Evolutionary conservation across 805 yeast genomes (phyloP).

Genomic region (Priceomyces castillae): DNA sequence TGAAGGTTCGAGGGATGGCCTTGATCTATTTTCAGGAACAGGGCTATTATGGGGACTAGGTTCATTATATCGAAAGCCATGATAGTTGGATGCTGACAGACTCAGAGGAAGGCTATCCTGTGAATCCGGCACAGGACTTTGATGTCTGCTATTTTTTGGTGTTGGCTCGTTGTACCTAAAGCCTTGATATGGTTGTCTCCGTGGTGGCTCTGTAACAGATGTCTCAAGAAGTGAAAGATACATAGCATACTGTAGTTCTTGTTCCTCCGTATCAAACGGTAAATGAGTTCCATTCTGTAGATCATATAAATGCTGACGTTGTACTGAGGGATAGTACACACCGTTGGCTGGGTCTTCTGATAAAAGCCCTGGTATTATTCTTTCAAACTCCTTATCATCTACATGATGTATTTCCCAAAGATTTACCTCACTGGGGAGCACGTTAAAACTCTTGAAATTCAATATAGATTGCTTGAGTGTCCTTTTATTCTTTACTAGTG

Average conservation of each 20-base stretch:
- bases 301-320: not conserved
- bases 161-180: slow-evolving; percentile 4
- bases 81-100: not conserved
- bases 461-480: slow-evolving; percentile 13
- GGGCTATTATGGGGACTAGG: not conserved
- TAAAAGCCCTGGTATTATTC: slow-evolving; percentile 19
- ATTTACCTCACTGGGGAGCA: slow-evolving; percentile 22
- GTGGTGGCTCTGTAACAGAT: not conserved
- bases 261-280: slow-evolving; percentile 3
- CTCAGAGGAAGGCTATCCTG: not conserved
- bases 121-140: not conserved
- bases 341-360: not conserved
- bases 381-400: slow-evolving; percentile 25
- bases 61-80: not conserved
- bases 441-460: slow-evolving; percentile 18
- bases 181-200: slow-evolving; percentile 2
- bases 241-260: slow-evolving; percentile 7
- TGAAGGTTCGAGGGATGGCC: not conserved
- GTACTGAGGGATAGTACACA: not conserved
- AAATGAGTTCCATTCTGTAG: not conserved
- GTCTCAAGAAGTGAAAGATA: slow-evolving; percentile 7
- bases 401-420: slow-evolving; percentile 27
- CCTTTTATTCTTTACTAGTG: slow-evolving; percentile 13
- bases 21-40: not conserved
- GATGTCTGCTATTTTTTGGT: not conserved